Evolutionary conservation across 192 early-diverging fungal species (phyloP).

Genomic region (Umbelopsis vinacea): DNA sequence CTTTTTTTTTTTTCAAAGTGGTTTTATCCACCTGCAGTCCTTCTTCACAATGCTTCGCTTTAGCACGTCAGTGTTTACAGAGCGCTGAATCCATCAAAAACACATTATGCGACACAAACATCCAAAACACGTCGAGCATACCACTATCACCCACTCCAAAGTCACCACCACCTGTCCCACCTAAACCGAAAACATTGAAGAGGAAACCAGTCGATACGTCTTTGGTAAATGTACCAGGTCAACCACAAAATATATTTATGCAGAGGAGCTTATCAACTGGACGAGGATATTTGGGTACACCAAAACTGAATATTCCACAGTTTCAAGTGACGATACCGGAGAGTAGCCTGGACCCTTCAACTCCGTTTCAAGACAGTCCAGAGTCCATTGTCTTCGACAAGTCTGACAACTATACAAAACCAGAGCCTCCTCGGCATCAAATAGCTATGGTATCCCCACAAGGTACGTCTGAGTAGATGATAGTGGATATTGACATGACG

Average conservation of each 20-base stretch:
- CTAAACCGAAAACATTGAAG: slow-evolving; percentile 43
- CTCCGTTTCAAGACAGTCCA: slow-evolving; percentile 21
- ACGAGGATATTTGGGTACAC: too few relatives aligned
- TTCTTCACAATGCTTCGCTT: slow-evolving; percentile 23
- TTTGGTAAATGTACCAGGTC: neutral
- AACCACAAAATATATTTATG: too few relatives aligned
- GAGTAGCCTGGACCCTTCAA: neutral
- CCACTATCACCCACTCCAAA: neutral
- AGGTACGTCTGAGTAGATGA: neutral
- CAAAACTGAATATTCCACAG: slow-evolving; percentile 7
- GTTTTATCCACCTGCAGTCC: neutral
- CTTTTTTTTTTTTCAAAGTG: too few relatives aligned
- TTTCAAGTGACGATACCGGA: slow-evolving; percentile 9
- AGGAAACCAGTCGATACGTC: slow-evolving; percentile 37
- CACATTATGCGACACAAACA: slow-evolving; percentile 39
- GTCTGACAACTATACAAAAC: neutral
- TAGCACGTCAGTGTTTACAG: slow-evolving; percentile 48
- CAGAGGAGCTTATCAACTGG: neutral
- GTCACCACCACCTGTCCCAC: slow-evolving; percentile 45
- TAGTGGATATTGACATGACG: neutral
- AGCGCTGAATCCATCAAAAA: slow-evolving; percentile 53
- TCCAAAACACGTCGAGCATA: slow-evolving; percentile 33
- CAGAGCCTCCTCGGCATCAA: neutral
- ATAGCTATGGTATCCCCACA: neutral
- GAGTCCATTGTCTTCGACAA: slow-evolving; percentile 34